Evolutionary conservation across 2,329 filamentous ascomycete species (phyloP).

Genomic region (Fusarium luffae): DNA sequence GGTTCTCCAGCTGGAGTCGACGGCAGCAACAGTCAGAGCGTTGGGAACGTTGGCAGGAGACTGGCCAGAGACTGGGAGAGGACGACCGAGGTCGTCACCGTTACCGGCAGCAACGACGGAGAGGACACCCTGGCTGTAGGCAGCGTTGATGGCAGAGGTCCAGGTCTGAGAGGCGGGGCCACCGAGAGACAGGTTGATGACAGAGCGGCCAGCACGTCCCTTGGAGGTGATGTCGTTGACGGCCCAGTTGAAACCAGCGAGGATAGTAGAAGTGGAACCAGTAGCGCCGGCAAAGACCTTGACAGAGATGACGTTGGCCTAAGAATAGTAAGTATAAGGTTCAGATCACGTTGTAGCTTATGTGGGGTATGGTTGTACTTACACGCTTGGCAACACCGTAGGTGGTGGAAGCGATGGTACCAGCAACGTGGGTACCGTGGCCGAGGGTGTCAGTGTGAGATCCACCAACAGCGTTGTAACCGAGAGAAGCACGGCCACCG

Average conservation of each 20-base stretch:
- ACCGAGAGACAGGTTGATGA: conserved; percentile 59
- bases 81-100: conserved; percentile 42
- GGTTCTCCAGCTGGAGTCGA: conserved; percentile 51
- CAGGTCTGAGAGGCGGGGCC: conserved; percentile 49
- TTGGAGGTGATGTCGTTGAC: conserved; percentile 50
- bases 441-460: conserved; percentile 51
- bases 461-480: conserved; percentile 52
- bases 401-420: conserved; percentile 52
- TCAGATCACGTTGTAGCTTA: not conserved
- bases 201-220: conserved; percentile 47
- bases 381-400: conserved; percentile 59
- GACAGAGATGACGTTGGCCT: conserved; percentile 50
- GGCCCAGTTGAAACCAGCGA: conserved; percentile 57
- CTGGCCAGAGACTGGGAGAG: conserved; percentile 53
- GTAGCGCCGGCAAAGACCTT: conserved; percentile 38
- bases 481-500: conserved; percentile 56
- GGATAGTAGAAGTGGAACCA: conserved; percentile 48
- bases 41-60: conserved; percentile 59
- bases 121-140: conserved; percentile 55
- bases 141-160: conserved; percentile 56
- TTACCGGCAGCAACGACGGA: conserved; percentile 62
- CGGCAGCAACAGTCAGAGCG: conserved; percentile 63
- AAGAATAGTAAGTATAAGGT: not conserved
- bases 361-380: not conserved
- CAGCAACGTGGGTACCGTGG: conserved; percentile 58